Evolutionary conservation across 306 rosid genomes (phyloP), one percentile per base, ranked within the genome.

Genomic region (Cucurbita argyrosperma): DNA sequence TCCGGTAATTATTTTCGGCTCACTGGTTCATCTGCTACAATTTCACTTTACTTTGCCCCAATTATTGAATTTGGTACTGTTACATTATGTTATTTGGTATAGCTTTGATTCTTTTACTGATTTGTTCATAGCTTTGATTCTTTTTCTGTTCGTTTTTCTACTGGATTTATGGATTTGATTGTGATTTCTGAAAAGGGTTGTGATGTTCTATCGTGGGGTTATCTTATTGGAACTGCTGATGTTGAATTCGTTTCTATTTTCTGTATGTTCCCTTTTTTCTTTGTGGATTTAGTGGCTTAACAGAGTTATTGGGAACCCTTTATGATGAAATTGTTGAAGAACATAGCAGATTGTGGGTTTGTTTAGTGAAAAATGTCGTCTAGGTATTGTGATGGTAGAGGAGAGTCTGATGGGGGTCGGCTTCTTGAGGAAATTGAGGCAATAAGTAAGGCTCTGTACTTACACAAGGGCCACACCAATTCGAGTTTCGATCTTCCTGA

Each of bases 391-490:
- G 69, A 79, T 78, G 76, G 30, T 74, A 12, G 38, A 76, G 82
- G 79, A 53, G 62, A 79, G 61, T 75, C 79, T 42, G 87, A 79
- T 54, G 81, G 61, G 51, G 80, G 77, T 74, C 80, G 77, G 68
- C 66, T 91, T 80, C 76, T 89, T 80, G 85, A 61, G 76, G 97
- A 91, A 65, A 82, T 89, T 81, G 84, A 89, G 79, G 92, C 90
- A 80, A 86, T 91, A 77, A 89, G 93, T 80, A 89, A 77, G 82
- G 97, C 96, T 18, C 88, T 91, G 46, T 86, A 87, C 82, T 82
- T 87, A 82, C 76, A 73, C 54, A 78, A 76, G 68, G 13, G 80
- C 80, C 81, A 89, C 53, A 55, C 77, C 19, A 86, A 86, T 52
- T 68, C 78, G 53, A 76, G 83, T 38, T 23, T 78, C 1, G 72